Evolutionary conservation across 768 basidiomycete genomes (phyloP), one percentile per base, ranked within the genome.

Genomic region (Trametes cubensis): DNA sequence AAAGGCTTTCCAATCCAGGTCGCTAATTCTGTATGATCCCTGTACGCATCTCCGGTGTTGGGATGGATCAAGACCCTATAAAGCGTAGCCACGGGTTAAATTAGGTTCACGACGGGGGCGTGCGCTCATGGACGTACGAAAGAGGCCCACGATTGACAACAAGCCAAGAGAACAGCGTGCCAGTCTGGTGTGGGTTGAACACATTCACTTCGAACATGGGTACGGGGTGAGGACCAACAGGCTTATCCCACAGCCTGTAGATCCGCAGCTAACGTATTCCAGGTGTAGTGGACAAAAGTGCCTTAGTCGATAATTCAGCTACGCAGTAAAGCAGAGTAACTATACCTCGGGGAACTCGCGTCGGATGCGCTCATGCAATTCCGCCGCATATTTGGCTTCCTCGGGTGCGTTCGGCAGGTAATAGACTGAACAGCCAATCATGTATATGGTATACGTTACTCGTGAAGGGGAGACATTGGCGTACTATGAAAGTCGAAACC

Each of bases 401-500:
- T 69, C 69, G 4, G 78, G 70, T 39, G 77, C 74, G 18, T 67
- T 70, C 14, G 77, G 82, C 74, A 83, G 82, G 72, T 87, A 88
- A 66, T 89, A 90, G 23, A 89, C 88, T 88, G 20, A 18, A 1
- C 14, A 30, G 14, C 14, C 6, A 11, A 2, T 14, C 48, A 14
- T 45, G 26, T 17, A 6, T 38, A 25, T 11, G 45, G 28, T n/a
- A n/a, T n/a, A 26, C 23, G 23, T 14, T 28, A 8, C 42, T 5
- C 20, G 49, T 34, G 11, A 6, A 34, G 4, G 5, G 34, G 44
- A 45, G 40, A n/a, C 6, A n/a, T 7, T 10, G 21, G 39, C 85
- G 73, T 60, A 86, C 88, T 80, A 68, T 90, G 89, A 67, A 90
- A 90, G 72, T 90, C 88, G 64, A 90, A 89, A 0, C 84, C 87